Evolutionary conservation across 805 yeast genomes (phyloP), one percentile per base, ranked within the genome.

Genomic region (Barnettozyma sucrosica): DNA sequence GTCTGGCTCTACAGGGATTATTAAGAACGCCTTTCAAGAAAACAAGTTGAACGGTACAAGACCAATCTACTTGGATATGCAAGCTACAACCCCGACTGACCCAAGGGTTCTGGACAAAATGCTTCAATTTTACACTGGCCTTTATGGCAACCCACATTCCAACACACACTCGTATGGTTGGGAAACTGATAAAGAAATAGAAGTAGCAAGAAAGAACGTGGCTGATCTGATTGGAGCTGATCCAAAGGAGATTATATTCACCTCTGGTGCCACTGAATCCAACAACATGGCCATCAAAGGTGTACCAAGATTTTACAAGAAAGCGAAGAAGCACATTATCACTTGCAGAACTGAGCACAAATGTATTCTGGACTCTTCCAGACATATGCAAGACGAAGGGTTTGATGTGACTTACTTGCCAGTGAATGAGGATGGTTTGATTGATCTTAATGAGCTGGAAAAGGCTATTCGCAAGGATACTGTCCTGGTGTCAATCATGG

Each of bases 301-400:
- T 63, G 95, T 93, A 14, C 92, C 97, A 3, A 77, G 97, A 51
- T 93, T 93, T 68, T 93, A 92, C 72, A 78, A 80, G 50, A 86
- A 85, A 61, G 84, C 92, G 37, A 93, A 92, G 72, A 85, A 81
- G 62, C 99, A 93, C 67, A 85, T 93, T 58, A 90, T 93, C 65
- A 93, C 99, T 21, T 81, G 95, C 2, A 96, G 89, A 67, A 93
- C 98, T 2, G 99, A 93, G 69, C 99, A 93, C 70, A 93, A 93
- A 72, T 93, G 99, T 76, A 97, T 93, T n/a, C 72, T 93, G 66
- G 99, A 93, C 66, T 88, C 97, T 11, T 90, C 96, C 55, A 81
- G 99, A 61, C 87, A 87, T 61, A 71, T 93, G 74, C 96, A 89
- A 64, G 97, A 89, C 66, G 98, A 93, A 64, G 99, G 98, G 0